Conservation (phyloP, 208 protist genomes). For the Novymonas esmeraldas region DNA sequence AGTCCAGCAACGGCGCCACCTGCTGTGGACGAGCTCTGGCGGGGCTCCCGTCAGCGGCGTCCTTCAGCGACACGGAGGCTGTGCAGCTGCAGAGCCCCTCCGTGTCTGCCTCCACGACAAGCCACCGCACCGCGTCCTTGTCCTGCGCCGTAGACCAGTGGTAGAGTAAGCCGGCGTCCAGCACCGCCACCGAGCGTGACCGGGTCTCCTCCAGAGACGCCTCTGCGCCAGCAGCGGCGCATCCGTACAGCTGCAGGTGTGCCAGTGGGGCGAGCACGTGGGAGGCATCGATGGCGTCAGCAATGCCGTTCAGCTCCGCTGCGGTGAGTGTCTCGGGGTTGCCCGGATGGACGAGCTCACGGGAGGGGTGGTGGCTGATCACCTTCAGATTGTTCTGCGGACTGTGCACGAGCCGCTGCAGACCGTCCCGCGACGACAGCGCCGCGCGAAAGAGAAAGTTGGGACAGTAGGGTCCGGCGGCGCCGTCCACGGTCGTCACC, state of each 20-base stretch:
- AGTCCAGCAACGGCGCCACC: conserved; percentile 31
- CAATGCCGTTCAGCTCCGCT: conserved; percentile 34
- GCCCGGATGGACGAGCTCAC: conserved; percentile 6
- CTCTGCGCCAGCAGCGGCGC: conserved; percentile 5
- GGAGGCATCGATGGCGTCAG: conserved; percentile 48
- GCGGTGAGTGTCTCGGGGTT: conserved; percentile 14
- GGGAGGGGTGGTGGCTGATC: conserved; percentile 24
- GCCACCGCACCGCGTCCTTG: conserved; percentile 39
- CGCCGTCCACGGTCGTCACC: too few species aligned
- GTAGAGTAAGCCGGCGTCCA: conserved; percentile 71
- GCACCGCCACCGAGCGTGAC: conserved; percentile 22
- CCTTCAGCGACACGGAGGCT: background rate
- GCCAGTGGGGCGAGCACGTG: conserved; percentile 39
- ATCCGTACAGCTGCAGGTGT: conserved; percentile 61
- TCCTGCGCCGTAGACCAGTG: conserved; percentile 50
- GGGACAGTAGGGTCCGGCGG: conserved; percentile 55
- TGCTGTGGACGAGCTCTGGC: background rate
- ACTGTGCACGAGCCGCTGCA: conserved; percentile 33
- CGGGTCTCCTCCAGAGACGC: conserved; percentile 5
- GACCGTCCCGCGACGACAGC: conserved; percentile 33
- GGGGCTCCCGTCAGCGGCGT: background rate
- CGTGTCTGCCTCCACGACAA: conserved; percentile 25
- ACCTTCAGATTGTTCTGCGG: conserved; percentile 58
- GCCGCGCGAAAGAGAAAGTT: conserved; percentile 47
- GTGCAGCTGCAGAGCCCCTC: conserved; percentile 23